Evolutionary conservation across 2,329 filamentous ascomycete genomes (phyloP), one percentile per base, ranked within the genome.

Genomic region (Setomelanomma holmii): DNA sequence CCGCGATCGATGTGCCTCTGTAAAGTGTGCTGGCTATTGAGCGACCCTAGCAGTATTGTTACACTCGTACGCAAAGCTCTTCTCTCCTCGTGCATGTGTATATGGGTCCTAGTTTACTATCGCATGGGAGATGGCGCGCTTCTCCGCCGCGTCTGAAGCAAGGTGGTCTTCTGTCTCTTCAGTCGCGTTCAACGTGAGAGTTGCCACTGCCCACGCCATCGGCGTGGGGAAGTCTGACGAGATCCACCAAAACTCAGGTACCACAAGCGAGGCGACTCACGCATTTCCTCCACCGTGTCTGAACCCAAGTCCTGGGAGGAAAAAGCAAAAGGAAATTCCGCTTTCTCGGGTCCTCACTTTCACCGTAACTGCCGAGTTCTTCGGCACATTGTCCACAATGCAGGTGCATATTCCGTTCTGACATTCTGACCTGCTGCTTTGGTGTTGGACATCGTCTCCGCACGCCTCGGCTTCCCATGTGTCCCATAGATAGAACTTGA

Each of bases 231-330:
- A 57, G 42, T 24, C 38, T 44, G 42, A 22, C 45, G 39, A 49
- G 58, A 56, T 65, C 56, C 59, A 61, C 55, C 51, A 59, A 56
- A 43, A 53, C 64, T 69, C 68, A 74, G 68, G 70, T 64, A 73
- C 71, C 56, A 49, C 55, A 55, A 52, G 53, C 54, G 51, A 55
- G 56, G 59, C 53, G 60, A 56, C 51, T 55, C 56, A 67, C 56
- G 45, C 54, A 58, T 49, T 48, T 34, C 41, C 51, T 43, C 42
- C 48, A 34, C 43, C 27, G 48, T 43, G 39, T 45, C 44, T 45
- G 56, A 64, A 60, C 61, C 68, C 56, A 51, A 54, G 30, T 52
- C 22, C 45, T 64, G 64, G 61, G 58, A 64, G 43, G 47, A 69
- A 66, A 46, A 68, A 69, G 64, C 63, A 67, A 72, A 36, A 42